Evolutionary conservation across 2,329 filamentous ascomycete species (phyloP), one percentile per base, ranked within the genome.

Genomic region (Hirsutella thompsonii): DNA sequence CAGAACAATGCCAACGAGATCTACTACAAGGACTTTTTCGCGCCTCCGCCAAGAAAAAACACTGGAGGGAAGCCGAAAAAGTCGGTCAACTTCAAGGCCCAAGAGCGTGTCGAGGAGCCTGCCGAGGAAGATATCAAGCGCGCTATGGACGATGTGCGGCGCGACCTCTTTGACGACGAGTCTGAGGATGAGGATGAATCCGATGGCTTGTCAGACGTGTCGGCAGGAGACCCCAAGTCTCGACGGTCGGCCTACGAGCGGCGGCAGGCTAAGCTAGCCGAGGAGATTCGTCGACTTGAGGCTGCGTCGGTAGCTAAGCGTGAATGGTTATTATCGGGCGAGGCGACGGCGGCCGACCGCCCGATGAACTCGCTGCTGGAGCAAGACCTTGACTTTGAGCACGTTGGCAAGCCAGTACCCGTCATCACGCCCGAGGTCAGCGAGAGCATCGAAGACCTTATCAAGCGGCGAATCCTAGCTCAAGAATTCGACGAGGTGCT

Each of bases 311-410:
- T 96, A 1, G 83, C 85, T 23, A 93, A 94, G 63, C 81, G 88
- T 44, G 79, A 90, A 54, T 98, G 92, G 92, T 83, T 85, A 16
- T 67, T 96, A 40, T 75, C 83, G 9, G 92, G 92, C 55, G 92
- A 98, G 69, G 89, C 89, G 4, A 74, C 79, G 38, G 90, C 86
- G 2, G 70, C 71, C 1, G 86, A 92, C 50, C 76, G 92, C 29
- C 92, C 92, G 0, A 58, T 87, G 41, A 96, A 98, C 66, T 95
- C 90, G 1, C 73, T 98, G 2, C 76, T 98, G 1, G 89, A 96
- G 56, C 79, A 96, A 63, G 88, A 96, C 53, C 74, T 98, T 20
- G 90, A 96, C 49, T 98, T 96, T 56, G 92, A 98, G 63, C 80
- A 93, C 52, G 79, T 86, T 19, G 92, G 92, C 55, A 98, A 96